These are phyloP conservation scores for Oenanthe javanica DNA, from an alignment of 140 eudicot genomes.

Conservation along the genomic window DNA sequence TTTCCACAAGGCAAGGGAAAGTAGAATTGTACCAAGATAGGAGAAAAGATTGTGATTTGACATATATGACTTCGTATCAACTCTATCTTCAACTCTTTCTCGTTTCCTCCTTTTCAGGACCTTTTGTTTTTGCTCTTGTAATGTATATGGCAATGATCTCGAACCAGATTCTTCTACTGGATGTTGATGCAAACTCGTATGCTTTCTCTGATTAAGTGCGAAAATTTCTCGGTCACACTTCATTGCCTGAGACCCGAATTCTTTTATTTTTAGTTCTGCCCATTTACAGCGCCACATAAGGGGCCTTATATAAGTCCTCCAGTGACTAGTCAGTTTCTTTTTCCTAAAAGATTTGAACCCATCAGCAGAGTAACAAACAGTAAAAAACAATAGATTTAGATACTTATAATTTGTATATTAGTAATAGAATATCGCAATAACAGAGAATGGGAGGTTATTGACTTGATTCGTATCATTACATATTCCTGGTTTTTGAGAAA, in stretches of 20 bases:
- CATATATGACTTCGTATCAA: conserved; percentile 53
- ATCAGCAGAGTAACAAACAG: neutral
- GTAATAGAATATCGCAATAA: neutral
- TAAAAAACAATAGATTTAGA: neutral
- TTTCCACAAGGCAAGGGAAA: conserved; percentile 9
- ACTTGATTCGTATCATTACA: neutral
- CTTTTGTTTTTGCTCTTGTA: conserved; percentile 35
- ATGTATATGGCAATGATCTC: conserved; percentile 49
- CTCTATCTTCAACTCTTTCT: conserved; percentile 52
- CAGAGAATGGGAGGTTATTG: neutral
- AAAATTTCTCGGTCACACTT: conserved; percentile 44
- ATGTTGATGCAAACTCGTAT: conserved; percentile 37
- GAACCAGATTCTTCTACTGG: conserved; percentile 52
- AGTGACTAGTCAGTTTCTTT: conserved; percentile 77
- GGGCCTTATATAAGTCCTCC: conserved; percentile 86
- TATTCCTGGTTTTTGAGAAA: neutral
- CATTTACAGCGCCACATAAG: conserved; percentile 98
- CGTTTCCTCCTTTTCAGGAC: conserved; percentile 82
- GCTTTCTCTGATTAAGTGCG: conserved; percentile 39
- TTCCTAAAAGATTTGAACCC: conserved; percentile 48
- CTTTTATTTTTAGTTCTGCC: conserved; percentile 79
- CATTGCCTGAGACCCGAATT: conserved; percentile 56
- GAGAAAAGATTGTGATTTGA: conserved; percentile 77
- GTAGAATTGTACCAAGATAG: conserved; percentile 41
- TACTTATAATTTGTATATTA: neutral